Evolutionary conservation across 129 eudicot genomes (phyloP).

Genomic region (Arctium lappa): DNA sequence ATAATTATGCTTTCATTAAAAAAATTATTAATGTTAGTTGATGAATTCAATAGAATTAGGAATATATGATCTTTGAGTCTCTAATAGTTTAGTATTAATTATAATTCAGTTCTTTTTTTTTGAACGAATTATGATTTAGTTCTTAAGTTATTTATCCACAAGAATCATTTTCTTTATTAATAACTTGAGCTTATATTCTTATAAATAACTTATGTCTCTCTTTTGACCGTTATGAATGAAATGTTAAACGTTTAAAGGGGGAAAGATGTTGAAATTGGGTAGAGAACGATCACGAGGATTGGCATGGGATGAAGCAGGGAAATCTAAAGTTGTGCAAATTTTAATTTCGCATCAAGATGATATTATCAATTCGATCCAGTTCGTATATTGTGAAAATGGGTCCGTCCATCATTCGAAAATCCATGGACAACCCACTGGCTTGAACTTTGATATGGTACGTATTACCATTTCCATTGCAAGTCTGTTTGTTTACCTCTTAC

Average conservation of each 20-base stretch:
- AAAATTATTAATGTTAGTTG: too few relatives aligned
- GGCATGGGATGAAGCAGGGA: slow-evolving; percentile 15
- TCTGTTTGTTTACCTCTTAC: too few relatives aligned
- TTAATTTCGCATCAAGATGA: background rate
- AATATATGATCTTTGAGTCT: too few relatives aligned
- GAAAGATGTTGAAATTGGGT: slow-evolving; percentile 3
- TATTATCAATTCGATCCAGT: slow-evolving; percentile 9
- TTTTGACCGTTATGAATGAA: background rate
- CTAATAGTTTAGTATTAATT: too few relatives aligned
- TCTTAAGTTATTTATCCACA: too few relatives aligned
- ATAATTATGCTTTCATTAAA: too few relatives aligned
- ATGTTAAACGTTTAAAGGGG: background rate
- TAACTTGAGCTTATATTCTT: background rate
- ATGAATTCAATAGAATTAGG: too few relatives aligned
- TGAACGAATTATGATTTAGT: too few relatives aligned
- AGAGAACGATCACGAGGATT: background rate
- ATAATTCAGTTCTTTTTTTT: too few relatives aligned
- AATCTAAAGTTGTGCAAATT: slow-evolving; percentile 5
- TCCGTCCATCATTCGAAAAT: background rate
- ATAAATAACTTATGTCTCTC: background rate
- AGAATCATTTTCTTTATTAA: too few relatives aligned
- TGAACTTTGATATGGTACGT: slow-evolving; percentile 8
- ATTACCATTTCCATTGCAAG: background rate
- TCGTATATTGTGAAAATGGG: background rate
- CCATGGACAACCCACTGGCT: slow-evolving; percentile 6